phyloP scores from a whole-genome alignment of 805 yeast genomes.

The Cyberlindnera sargentensis region DNA sequence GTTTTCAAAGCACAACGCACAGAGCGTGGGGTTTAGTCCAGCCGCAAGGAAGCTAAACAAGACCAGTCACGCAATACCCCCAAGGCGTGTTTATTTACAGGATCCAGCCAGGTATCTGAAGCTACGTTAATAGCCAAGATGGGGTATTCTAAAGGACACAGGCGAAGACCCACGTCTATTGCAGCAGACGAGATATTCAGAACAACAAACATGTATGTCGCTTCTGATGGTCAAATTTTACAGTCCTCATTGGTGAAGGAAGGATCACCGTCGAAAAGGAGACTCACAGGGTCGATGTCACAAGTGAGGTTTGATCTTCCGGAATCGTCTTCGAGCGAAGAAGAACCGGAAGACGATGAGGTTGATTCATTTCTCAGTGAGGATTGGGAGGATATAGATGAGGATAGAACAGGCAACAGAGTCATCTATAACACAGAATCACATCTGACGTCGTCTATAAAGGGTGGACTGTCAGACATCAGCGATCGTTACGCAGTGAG shows the following conservation, averaged over 20 bases:
- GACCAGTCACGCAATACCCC: too few species aligned
- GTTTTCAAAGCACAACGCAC: too few species aligned
- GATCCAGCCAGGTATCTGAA: too few species aligned
- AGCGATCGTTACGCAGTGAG: constrained; percentile 8
- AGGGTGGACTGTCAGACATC: constrained; percentile 1
- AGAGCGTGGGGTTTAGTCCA: too few species aligned
- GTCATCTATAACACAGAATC: constrained; percentile 7
- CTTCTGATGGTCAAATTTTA: constrained; percentile 22
- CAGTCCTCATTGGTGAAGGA: constrained; percentile 23
- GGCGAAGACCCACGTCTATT: constrained; percentile 23
- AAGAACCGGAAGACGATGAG: constrained; percentile 7
- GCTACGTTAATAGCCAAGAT: too few species aligned
- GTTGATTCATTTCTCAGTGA: constrained; percentile 9
- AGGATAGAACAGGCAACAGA: constrained; percentile 1
- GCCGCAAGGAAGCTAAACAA: too few species aligned
- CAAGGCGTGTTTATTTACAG: too few species aligned
- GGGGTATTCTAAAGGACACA: constrained; percentile 5
- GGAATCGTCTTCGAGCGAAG: background rate
- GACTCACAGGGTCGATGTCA: constrained; percentile 20
- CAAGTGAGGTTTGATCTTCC: constrained; percentile 25
- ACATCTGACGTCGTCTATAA: constrained; percentile 1
- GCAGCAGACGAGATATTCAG: constrained; percentile 14
- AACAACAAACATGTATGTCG: constrained; percentile 17
- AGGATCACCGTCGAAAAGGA: constrained; percentile 23
- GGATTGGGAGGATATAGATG: constrained; percentile 10